Base-by-base conservation (phyloP, 768 basidiomycete species). In the Baorangia bicolor region DNA sequence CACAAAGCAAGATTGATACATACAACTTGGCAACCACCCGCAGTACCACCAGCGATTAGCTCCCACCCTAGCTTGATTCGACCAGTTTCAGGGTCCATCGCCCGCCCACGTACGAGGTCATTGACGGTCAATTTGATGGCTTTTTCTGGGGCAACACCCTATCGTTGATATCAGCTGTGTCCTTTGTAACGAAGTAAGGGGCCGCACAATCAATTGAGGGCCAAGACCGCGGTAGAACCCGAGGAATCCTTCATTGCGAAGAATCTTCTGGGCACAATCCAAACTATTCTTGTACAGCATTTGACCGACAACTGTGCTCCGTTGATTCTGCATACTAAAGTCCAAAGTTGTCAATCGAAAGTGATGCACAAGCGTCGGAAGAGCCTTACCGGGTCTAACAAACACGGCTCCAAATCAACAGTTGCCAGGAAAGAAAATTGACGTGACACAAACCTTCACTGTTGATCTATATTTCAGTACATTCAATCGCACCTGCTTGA, bases 171-270 rank as follows among this genome's bases (percentile, higher is more conserved):
- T 69, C 18, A 65, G 55, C 25, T 28, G 9, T 35, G 21, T 55
- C 34, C n/a, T 12, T 39, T 18, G 23, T 18, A 28, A 30, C 16
- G 30, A 8, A 44, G 37, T 14, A 45, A 27, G 23, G 16, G 28
- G 5, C 60, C 81, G 63, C 66, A 92, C 96, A 62, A 98, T 80
- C 43, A 99, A 80, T 65, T 99, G 97, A 37, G 97, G 95, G 10
- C 93, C 90, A 43, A 98, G 82, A 30, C 97, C 97, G 30, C 95
- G 87, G 74, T 99, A 99, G 74, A 98, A 98, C n/a, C 97, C 97
- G 0, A 83, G 33, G 65, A 93, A 81, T 18, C 97, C 97, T 75
- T 99, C 97, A 66, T 97, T 97, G 51, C 86, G 83, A 71, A 98
- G 86, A 25, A 99, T 95, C 70, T 96, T 98, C 65, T 80, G 79